Evolutionary conservation across 768 basidiomycete species (phyloP).

Genomic region (Lactarius hengduanensis): DNA sequence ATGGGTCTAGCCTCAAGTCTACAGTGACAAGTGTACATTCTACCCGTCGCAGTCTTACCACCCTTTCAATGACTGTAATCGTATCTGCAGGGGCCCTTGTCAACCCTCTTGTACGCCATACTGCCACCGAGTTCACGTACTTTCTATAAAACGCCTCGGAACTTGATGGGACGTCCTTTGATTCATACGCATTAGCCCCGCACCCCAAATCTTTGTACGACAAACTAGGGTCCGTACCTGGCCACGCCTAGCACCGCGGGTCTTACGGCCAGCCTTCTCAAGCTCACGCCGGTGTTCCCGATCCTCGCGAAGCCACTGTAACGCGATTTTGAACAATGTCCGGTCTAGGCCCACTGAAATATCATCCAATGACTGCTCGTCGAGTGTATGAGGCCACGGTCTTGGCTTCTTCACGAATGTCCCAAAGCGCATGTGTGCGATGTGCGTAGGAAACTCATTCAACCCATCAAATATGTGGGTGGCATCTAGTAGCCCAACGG

Average conservation of each 20-base stretch:
- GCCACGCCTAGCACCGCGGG: conserved; percentile 57
- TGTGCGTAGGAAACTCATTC: conserved; percentile 86
- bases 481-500: conserved; percentile 61
- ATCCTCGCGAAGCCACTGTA: conserved; percentile 88
- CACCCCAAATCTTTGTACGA: conserved; percentile 7
- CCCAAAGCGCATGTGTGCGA: conserved; percentile 90
- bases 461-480: conserved; percentile 98
- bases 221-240: conserved; percentile 42
- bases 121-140: conserved; percentile 41
- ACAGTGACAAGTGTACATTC: background rate
- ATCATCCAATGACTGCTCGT: conserved; percentile 27
- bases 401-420: conserved; percentile 63
- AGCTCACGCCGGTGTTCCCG: conserved; percentile 59
- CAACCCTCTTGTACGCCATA: background rate
- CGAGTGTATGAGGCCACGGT: conserved; percentile 59
- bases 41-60: background rate
- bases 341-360: conserved; percentile 32
- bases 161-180: conserved; percentile 65
- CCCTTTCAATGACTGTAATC: conserved; percentile 22
- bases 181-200: conserved; percentile 4
- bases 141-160: conserved; percentile 86
- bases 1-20: background rate
- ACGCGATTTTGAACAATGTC: conserved; percentile 66
- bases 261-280: conserved; percentile 57
- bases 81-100: conserved; percentile 12